Evolutionary conservation across 2,329 filamentous ascomycete genomes (phyloP).

Genomic region (Cordyceps javanica): DNA sequence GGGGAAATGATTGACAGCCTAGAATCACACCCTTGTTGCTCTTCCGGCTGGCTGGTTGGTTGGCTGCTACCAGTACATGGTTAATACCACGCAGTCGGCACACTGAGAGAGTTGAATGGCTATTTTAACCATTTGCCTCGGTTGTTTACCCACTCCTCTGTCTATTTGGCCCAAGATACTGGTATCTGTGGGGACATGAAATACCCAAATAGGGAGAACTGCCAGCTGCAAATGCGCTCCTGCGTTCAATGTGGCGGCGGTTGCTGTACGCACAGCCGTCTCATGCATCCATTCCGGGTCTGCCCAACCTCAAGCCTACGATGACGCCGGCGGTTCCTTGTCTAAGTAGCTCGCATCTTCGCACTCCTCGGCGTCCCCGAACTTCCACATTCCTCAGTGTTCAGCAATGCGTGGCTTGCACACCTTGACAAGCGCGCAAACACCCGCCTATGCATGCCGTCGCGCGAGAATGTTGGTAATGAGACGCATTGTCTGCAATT

Average conservation of each 20-base stretch:
- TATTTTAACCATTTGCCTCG: neutral
- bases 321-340: neutral
- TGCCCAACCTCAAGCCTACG: neutral
- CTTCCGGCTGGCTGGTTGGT: neutral
- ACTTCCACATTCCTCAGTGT: neutral
- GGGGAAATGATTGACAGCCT: neutral
- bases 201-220: neutral
- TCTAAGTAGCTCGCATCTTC: neutral
- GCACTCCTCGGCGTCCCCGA: neutral
- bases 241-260: neutral
- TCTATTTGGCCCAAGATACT: neutral
- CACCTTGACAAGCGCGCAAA: neutral
- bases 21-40: neutral
- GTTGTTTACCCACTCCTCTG: neutral
- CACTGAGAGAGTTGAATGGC: too few species aligned
- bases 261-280: neutral
- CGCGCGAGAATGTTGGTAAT: neutral
- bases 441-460: neutral
- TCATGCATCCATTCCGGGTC: neutral
- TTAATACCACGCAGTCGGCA: neutral
- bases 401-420: neutral
- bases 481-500: too few species aligned
- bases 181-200: neutral
- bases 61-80: too few species aligned
- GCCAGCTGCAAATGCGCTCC: neutral